Conservation (phyloP, 169 alveolate genomes). For the Eimeria sp. region DNA sequence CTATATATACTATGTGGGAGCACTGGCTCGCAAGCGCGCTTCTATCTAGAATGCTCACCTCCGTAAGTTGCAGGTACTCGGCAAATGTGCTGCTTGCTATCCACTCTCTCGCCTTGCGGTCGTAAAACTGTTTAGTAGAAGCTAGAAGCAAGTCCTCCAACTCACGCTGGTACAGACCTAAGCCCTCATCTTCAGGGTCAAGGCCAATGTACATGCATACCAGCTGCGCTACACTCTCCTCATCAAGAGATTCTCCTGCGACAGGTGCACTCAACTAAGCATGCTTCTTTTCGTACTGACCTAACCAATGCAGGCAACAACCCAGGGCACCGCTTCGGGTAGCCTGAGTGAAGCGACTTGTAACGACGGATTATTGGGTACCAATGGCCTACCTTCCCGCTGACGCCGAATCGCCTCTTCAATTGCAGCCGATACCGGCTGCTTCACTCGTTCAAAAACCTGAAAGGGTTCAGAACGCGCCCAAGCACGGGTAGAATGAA, state of each 20-base stretch:
- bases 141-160: slow-evolving; percentile 83
- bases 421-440: slow-evolving; percentile 70
- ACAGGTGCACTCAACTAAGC: background rate
- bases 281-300: background rate
- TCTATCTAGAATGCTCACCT: slow-evolving; percentile 45
- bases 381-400: slow-evolving; percentile 73
- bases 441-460: slow-evolving; percentile 79
- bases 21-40: background rate
- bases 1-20: background rate
- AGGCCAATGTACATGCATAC: slow-evolving; percentile 82
- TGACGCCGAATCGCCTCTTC: slow-evolving; percentile 81
- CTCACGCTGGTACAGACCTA: slow-evolving; percentile 82
- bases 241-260: slow-evolving; percentile 73
- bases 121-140: slow-evolving; percentile 79
- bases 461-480: background rate
- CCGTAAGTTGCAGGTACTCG: slow-evolving; percentile 84
- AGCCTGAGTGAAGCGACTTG: background rate
- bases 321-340: background rate
- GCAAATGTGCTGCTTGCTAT: slow-evolving; percentile 80
- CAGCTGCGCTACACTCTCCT: slow-evolving; percentile 66
- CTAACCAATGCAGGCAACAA: background rate
- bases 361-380: background rate
- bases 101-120: slow-evolving; percentile 83
- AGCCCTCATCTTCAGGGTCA: slow-evolving; percentile 76
- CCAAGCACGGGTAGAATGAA: background rate